Evolutionary conservation across 192 early-diverging fungal species (phyloP), one percentile per base, ranked within the genome.

Genomic region (Piromyces finnis): DNA sequence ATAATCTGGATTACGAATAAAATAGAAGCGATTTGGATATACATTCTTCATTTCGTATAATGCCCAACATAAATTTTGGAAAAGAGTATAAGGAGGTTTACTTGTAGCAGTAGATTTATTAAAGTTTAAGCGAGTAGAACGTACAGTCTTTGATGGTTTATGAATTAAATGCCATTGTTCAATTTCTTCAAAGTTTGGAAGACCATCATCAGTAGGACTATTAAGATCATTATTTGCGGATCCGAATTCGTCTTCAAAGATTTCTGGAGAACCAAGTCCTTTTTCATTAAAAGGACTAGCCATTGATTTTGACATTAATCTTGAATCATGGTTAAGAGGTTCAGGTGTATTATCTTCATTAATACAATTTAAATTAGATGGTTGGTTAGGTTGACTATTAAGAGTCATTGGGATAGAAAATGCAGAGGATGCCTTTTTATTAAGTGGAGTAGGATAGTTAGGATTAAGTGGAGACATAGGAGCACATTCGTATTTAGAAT

Each of bases 31-130:
- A 27, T 82, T 79, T 77, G 81, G 78, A 17, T 82, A 29, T 30
- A 83, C 41, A 29, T 83, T 30, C 35, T 78, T 59, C 59, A 91
- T 28, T 29, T 79, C 36, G 9, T 87, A 37, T 32, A 91, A 81
- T 30, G 84, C 90, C 14, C 87, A 86, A 78, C 91, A 89, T n/a
- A 91, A 83, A 78, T 90, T 87, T 82, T 89, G 89, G 81, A 91
- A 91, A 18, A 91, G 86, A 77, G 79, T 79, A 36, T 82, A 82
- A 6, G 90, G 88, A 9, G 83, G 78, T 29, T 85, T 79, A 12
- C 86, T 80, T 29, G 89, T 88, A 7, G 89, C 88, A 7, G 85
- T 89, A 22, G 85, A 82, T 12, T 85, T 84, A 68, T 84, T 84
- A 81, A 90, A 85, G 26, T 82, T 82, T 78, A 90, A 91, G 16